These are phyloP conservation scores for Rhodosporidiobolus sp. DNA, from an alignment of 768 basidiomycete species.

Conservation along the genomic window DNA sequence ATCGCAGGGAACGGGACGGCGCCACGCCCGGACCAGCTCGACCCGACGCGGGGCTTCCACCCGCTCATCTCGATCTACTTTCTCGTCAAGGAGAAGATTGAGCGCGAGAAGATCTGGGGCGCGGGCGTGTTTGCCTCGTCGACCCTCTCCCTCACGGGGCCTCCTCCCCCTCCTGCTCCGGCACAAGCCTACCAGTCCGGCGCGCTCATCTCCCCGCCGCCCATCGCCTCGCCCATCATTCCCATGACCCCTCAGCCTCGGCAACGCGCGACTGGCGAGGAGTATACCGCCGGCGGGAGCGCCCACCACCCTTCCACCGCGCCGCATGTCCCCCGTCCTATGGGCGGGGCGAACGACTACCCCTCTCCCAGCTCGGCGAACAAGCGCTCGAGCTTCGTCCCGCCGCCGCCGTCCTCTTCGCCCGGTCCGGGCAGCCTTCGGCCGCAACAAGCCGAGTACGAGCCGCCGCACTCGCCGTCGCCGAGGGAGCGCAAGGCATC, in stretches of 20 bases:
- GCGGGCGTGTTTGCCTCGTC: constrained; percentile 90
- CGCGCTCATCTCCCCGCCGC: neutral
- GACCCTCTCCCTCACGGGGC: constrained; percentile 58
- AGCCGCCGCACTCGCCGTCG: constrained; percentile 26
- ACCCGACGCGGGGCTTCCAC: constrained; percentile 90
- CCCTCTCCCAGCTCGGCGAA: neutral
- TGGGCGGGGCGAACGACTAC: neutral
- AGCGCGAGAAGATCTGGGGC: constrained; percentile 89
- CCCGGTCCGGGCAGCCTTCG: neutral
- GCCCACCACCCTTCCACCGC: constrained; percentile 20
- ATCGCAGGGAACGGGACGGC: constrained; percentile 7
- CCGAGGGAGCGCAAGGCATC: constrained; percentile 23
- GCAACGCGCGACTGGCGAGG: constrained; percentile 34
- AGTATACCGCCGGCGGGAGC: constrained; percentile 7
- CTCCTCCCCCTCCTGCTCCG: constrained; percentile 39
- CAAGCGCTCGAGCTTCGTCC: neutral
- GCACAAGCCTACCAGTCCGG: constrained; percentile 39
- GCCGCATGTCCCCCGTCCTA: constrained; percentile 1
- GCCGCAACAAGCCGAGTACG: constrained; percentile 11
- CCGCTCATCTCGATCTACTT: constrained; percentile 95
- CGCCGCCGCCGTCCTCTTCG: neutral
- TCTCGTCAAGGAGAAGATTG: constrained; percentile 90
- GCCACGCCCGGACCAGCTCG: constrained; percentile 52
- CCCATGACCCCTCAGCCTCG: constrained; percentile 41
- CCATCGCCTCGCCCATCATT: constrained; percentile 12